Base-by-base conservation (phyloP, 306 rosid species). In the Comarum palustre region DNA sequence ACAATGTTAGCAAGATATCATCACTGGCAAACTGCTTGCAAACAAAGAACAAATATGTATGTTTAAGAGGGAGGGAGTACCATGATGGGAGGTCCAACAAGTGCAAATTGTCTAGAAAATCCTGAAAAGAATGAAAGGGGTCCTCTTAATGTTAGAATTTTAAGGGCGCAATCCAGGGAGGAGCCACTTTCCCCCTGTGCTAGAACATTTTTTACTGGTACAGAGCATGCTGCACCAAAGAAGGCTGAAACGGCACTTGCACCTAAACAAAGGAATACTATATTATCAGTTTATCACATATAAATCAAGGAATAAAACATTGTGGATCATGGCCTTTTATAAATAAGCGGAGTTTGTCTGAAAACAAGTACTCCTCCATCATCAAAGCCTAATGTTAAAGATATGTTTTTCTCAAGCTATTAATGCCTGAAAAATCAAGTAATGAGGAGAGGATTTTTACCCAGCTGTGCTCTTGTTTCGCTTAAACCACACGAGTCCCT, bases 191-290 rank as follows among this genome's bases (percentile, higher is more conserved):
- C 78, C 73, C 86, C 46, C 77, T 83, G 62, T 84, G 96, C 66
- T 5, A 59, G 38, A 59, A 59, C 65, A 59, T 52, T 92, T 88
- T 77, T 81, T 84, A 25, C 83, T 81, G 93, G 96, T 78, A 90
- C 79, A 84, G 87, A 87, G 83, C 90, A 90, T 51, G 91, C 96
- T 43, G 93, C 73, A 42, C 90, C 91, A 0, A 88, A 86, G 73
- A 90, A 86, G 72, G 91, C 93, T 39, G 96, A 90, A 38, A 83
- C 78, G 6, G 78, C 45, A 82, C 96, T 86, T 36, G 96, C 96
- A 76, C 85, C 93, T 90, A 64, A 25, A 47, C 4, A 31, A 6
- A 52, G 31, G 19, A 80, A 70, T 4, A 1, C 14, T 0, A 24
- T 59, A 29, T 45, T 25, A 45, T n/a, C n/a, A n/a, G n/a, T n/a